Base-by-base conservation (phyloP, 176 grass and related monocot species). In the Phoenix roebelenii region DNA sequence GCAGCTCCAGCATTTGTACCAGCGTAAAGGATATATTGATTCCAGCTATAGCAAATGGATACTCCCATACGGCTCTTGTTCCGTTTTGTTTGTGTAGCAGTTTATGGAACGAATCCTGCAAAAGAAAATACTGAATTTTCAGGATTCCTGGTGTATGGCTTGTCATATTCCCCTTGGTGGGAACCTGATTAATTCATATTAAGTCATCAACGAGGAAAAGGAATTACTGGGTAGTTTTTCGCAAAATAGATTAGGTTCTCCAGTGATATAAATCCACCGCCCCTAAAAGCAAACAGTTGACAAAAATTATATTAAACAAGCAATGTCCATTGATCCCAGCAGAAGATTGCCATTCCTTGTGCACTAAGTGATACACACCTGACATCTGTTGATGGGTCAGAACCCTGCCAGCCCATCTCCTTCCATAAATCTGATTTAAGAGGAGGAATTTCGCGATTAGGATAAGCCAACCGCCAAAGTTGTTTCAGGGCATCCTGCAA, bases 21-120 rank as follows among this genome's bases (percentile, higher is more conserved):
- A 97, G 53, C 87, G 85, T 97, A 75, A 88, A 97, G 12, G 92
- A 97, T 68, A 97, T 76, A 58, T 97, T 97, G 57, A 97, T 67
- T 25, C 87, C 92, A 52, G 92, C 92, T 57, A 97, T 84, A 26
- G 92, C 92, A 76, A 97, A 97, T 77, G 87, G 92, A 54, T 97
- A 97, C 58, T 97, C 92, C 92, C 92, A 97, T 55, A 75, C 78
- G n/a, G 84, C 67, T 79, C 92, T 97, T 18, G 60, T 68, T 3
- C 92, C 92, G 70, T 91, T 78, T 57, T 74, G 68, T 84, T 97
- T 97, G 51, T 80, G 82, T 30, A 97, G 66, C 62, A 97, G 57
- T 63, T 58, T 70, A 66, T 91, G 92, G 57, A 97, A 97, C 2
- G 78, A 74, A 69, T 65, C 68, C 92, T 97, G 66, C 52, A 65